These are phyloP conservation scores for Xylaria nigripes DNA, from an alignment of 495 filamentous ascomycete species.

Conservation along the genomic window DNA sequence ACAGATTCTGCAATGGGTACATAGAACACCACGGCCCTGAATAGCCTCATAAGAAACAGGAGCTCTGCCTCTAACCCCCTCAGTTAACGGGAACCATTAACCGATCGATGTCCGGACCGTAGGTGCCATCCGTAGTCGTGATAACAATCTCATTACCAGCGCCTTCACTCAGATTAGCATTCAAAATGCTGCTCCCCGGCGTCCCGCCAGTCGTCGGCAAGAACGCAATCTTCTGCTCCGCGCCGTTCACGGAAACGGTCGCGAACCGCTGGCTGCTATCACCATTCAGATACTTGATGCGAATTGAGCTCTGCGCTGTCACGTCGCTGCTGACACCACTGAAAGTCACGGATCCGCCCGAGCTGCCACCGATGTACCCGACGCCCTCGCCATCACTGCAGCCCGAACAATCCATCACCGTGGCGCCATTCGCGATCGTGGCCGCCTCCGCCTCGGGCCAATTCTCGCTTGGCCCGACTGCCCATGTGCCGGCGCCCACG, in stretches of 20 bases:
- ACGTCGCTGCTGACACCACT: slow-evolving; percentile 35
- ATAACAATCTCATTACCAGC: slow-evolving; percentile 40
- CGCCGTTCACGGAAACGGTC: slow-evolving; percentile 48
- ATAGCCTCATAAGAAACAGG: too few relatives aligned
- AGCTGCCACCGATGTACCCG: slow-evolving; percentile 47
- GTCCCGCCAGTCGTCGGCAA: slow-evolving; percentile 30
- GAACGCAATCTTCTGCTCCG: slow-evolving; percentile 41
- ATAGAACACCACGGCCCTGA: too few relatives aligned
- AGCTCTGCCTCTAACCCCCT: too few relatives aligned
- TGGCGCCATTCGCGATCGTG: slow-evolving; percentile 26
- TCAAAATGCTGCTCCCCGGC: slow-evolving; percentile 31
- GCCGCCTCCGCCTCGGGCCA: slow-evolving; percentile 43
- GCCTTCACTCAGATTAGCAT: slow-evolving; percentile 36
- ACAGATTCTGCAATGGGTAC: too few relatives aligned
- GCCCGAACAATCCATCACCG: slow-evolving; percentile 32
- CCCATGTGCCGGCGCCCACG: slow-evolving; percentile 11
- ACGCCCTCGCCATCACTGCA: slow-evolving; percentile 42
- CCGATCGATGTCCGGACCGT: slow-evolving; percentile 50
- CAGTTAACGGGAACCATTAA: slow-evolving; percentile 41
- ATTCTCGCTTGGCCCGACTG: slow-evolving; percentile 41
- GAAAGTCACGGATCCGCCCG: slow-evolving; percentile 42
- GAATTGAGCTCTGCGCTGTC: slow-evolving; percentile 43
- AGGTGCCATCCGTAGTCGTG: slow-evolving; percentile 37
- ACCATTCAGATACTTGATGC: slow-evolving; percentile 46
- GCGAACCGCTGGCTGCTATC: slow-evolving; percentile 45